Conservation (phyloP, 2,329 filamentous ascomycete genomes). For the Raffaelea arxii region DNA sequence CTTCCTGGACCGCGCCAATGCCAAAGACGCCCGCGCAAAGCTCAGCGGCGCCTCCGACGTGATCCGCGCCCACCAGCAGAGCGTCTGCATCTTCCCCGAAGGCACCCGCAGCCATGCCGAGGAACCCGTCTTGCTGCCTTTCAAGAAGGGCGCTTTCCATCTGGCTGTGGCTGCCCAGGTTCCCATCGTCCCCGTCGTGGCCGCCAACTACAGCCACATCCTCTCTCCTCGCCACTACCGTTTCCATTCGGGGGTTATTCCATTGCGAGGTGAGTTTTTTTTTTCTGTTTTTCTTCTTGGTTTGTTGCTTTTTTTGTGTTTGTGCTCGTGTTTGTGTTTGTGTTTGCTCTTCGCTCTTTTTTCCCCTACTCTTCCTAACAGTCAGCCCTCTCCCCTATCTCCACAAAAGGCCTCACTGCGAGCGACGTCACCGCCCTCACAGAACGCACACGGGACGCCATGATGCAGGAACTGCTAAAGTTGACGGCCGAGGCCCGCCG, state of each 20-base stretch:
- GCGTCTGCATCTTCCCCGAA: constrained; percentile 82
- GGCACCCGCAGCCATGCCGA: constrained; percentile 85
- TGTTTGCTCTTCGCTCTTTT: constrained; percentile 1
- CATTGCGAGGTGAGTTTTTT: constrained; percentile 58
- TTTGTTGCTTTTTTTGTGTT: not conserved
- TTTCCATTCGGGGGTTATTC: constrained; percentile 62
- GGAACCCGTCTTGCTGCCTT: constrained; percentile 75
- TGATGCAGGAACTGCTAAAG: constrained; percentile 57
- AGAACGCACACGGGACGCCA: constrained; percentile 57
- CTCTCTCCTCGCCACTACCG: constrained; percentile 53
- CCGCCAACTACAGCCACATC: constrained; percentile 69
- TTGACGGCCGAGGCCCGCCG: constrained; percentile 38
- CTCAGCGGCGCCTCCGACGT: constrained; percentile 75
- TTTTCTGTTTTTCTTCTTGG: not conserved
- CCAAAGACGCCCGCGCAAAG: constrained; percentile 69
- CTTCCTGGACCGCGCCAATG: constrained; percentile 89
- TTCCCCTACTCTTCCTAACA: constrained; percentile 7
- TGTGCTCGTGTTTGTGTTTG: not conserved
- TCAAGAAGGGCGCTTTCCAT: constrained; percentile 98
- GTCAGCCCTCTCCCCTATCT: constrained; percentile 69
- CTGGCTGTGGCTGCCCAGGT: constrained; percentile 89
- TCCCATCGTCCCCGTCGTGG: constrained; percentile 78
- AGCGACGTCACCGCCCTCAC: constrained; percentile 71
- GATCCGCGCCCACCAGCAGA: constrained; percentile 64
- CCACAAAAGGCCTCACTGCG: constrained; percentile 60